Evolutionary conservation across 768 basidiomycete species (phyloP), one percentile per base, ranked within the genome.

Genomic region (Mycena venus): DNA sequence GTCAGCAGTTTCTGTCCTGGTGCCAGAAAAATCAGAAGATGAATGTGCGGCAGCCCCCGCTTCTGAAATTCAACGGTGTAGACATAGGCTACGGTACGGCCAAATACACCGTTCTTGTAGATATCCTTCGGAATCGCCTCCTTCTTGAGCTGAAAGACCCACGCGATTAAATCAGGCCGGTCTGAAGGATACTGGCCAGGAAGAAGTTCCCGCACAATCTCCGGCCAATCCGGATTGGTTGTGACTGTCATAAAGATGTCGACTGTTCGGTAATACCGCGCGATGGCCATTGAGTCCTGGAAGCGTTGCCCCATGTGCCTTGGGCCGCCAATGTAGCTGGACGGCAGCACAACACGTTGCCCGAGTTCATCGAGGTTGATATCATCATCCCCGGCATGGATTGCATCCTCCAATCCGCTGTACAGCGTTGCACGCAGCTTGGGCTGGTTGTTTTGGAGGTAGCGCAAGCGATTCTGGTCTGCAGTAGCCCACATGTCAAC

Each of bases 51-150:
- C 0, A 91, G 83, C 0, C 90, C 90, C 11, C 86, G 78, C 63
- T 90, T 91, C 77, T 91, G 89, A 70, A 89, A 90, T 67, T 91
- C 88, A 56, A 91, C 88, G 1, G 85, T 86, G 68, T 89, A 87
- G 27, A 64, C 62, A n/a, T 64, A 64, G 3, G 62, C 62, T 17
- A 64, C 62, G 1, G 62, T 36, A 2, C 75, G 25, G 0, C 90
- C 89, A 80, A 89, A 86, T 38, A 87, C 78, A 1, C 84, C 84
- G 58, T 86, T 34, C 44, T 83, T 80, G 79, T 59, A 64, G 19
- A 91, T 84, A 27, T 81, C 80, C 9, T 86, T 72, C 0, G 88
- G 27, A 0, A 89, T 55, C 0, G 83, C 85, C 6, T 85, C 73
- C 53, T 84, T 84, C 78, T 91, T 89, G 25, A 81, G 61, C 44